Conservation (phyloP, 306 rosid genomes). For the Inga laurina region DNA sequence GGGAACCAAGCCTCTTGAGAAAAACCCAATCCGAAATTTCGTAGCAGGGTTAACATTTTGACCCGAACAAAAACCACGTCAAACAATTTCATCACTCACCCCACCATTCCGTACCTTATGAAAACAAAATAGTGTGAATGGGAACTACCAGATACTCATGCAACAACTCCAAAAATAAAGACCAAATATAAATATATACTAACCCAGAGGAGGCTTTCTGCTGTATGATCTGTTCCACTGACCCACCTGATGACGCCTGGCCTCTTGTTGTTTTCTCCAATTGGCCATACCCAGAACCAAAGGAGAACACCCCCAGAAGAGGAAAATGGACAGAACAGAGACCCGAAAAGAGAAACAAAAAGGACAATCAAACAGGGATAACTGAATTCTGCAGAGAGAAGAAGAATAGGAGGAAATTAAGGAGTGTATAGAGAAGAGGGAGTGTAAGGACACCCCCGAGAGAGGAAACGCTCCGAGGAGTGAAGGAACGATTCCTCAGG, state of each 20-base stretch:
- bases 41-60: not conserved
- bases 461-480: constrained; percentile 34
- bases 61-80: not conserved
- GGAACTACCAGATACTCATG: constrained; percentile 21
- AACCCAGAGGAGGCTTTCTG: constrained; percentile 68
- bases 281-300: constrained; percentile 48
- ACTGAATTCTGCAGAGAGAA: not conserved
- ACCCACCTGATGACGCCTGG: constrained; percentile 42
- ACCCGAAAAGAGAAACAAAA: constrained; percentile 6
- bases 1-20: constrained; percentile 18
- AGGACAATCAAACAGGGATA: not conserved
- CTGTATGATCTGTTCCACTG: constrained; percentile 38
- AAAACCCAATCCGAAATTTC: constrained; percentile 20
- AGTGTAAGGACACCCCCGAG: not conserved
- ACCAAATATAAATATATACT: not conserved
- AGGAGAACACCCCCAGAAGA: constrained; percentile 25
- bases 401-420: constrained; percentile 24
- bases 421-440: not conserved
- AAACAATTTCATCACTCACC: constrained; percentile 23
- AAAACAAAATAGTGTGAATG: not conserved
- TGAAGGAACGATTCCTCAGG: constrained; percentile 16
- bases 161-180: constrained; percentile 6
- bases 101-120: not conserved
- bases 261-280: constrained; percentile 60
- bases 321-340: constrained; percentile 1